Evolutionary conservation across 108 stramenopile species (phyloP).

Genomic region (Thalassiosira profunda): DNA sequence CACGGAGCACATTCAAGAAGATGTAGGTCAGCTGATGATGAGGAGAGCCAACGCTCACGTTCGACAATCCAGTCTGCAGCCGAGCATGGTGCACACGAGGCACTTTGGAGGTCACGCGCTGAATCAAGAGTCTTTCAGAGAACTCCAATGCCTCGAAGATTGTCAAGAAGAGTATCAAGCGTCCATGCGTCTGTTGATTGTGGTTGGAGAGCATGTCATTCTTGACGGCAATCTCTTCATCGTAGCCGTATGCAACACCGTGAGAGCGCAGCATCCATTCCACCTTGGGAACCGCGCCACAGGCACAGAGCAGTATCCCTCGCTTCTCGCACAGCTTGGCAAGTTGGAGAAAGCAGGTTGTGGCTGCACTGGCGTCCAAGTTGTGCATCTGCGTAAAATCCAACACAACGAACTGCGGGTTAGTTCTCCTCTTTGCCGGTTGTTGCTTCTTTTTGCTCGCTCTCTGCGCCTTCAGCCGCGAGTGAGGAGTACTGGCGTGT

Average conservation of each 20-base stretch:
- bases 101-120: constrained; percentile 9
- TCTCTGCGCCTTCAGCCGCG: constrained; percentile 4
- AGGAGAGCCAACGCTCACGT: neutral
- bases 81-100: constrained; percentile 2
- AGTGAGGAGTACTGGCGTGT: constrained; percentile 20
- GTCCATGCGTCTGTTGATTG: constrained; percentile 8
- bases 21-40: constrained; percentile 29
- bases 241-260: constrained; percentile 57
- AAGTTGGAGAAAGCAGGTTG: constrained; percentile 83
- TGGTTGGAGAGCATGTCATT: constrained; percentile 17
- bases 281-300: constrained; percentile 66
- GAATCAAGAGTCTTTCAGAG: constrained; percentile 41
- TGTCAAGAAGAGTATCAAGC: constrained; percentile 37
- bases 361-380: constrained; percentile 78
- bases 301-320: constrained; percentile 71
- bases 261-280: constrained; percentile 90
- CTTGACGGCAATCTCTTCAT: constrained; percentile 59
- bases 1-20: constrained; percentile 16
- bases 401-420: constrained; percentile 68
- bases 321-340: constrained; percentile 72
- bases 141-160: constrained; percentile 48
- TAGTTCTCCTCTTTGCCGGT: neutral
- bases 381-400: constrained; percentile 67
- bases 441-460: neutral
- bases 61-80: neutral